Conservation (phyloP, 2,329 filamentous ascomycete genomes). For the Orbilia quercus region DNA sequence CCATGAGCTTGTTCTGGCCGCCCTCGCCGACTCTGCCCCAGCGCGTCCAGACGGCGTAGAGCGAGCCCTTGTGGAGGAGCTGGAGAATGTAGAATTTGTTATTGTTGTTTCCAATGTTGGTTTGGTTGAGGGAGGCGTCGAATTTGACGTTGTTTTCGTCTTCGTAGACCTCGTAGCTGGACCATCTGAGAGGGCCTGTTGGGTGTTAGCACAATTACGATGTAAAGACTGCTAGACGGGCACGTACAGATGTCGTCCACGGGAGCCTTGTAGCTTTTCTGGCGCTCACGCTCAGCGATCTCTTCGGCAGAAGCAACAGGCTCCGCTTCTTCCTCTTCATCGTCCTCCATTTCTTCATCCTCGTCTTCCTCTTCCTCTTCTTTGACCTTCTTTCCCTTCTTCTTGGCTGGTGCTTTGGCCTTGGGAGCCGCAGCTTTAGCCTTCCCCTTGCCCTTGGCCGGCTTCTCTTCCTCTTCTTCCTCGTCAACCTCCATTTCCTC, state of each 20-base stretch:
- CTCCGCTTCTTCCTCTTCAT: conserved; percentile 30
- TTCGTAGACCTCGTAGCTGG: conserved; percentile 71
- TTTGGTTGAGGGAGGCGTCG: conserved; percentile 83
- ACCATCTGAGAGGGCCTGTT: conserved; percentile 61
- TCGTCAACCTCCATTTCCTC: conserved; percentile 41
- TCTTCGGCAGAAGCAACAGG: conserved; percentile 43
- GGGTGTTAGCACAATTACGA: conserved; percentile 58
- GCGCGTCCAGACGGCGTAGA: conserved; percentile 75
- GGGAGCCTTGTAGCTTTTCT: conserved; percentile 60
- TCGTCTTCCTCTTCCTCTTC: conserved; percentile 59
- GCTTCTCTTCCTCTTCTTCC: conserved; percentile 48
- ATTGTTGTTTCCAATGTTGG: conserved; percentile 73
- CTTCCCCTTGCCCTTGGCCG: conserved; percentile 28
- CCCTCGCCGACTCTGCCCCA: conserved; percentile 81
- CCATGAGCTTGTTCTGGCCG: conserved; percentile 67
- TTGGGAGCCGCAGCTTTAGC: conserved; percentile 31
- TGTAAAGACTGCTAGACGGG: conserved; percentile 2
- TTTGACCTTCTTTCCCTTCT: conserved; percentile 52
- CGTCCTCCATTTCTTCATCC: conserved; percentile 25
- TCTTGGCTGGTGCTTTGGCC: conserved; percentile 44
- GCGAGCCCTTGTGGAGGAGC: conserved; percentile 63
- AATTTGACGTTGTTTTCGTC: conserved; percentile 74
- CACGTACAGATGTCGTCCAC: conserved; percentile 57
- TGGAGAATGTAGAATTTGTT: conserved; percentile 81
- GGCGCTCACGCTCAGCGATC: conserved; percentile 55